A percentile compares a stretch with the other conserved stretches of the same genome.
phyloP scores from a whole-genome alignment of 257 asterid species.

The Solanum rostratum region DNA sequence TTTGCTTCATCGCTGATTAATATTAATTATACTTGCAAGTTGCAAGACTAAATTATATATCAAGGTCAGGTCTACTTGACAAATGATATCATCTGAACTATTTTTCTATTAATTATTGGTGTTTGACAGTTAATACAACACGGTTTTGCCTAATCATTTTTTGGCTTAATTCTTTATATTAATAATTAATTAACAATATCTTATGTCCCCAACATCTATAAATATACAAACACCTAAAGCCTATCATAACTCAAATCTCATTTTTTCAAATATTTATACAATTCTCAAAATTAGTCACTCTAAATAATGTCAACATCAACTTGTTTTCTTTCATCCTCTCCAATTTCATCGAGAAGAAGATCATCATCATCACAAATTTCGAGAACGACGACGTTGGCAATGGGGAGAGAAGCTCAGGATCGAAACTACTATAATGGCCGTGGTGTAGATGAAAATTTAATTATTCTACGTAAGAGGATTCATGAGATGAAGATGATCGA shows the following conservation, averaged over 20 bases:
- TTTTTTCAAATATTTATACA: not conserved
- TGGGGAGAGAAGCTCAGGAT: constrained; percentile 8
- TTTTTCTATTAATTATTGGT: not conserved
- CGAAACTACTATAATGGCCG: not conserved
- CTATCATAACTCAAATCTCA: not conserved
- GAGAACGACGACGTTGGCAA: not conserved
- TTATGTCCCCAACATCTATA: not conserved
- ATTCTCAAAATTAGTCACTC: not conserved
- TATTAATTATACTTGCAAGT: not conserved
- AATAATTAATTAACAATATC: not conserved
- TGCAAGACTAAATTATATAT: not conserved
- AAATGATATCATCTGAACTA: not conserved
- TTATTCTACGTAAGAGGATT: constrained; percentile 19
- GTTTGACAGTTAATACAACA: constrained; percentile 2
- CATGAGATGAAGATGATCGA: constrained; percentile 30
- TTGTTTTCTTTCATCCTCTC: not conserved
- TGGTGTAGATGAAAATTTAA: constrained; percentile 18
- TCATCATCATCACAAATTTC: not conserved
- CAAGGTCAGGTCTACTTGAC: not conserved
- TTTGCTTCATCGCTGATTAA: not conserved
- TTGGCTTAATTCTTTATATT: not conserved
- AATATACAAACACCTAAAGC: not conserved
- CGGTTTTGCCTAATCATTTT: constrained; percentile 4
- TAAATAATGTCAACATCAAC: constrained; percentile 9
- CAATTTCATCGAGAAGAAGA: not conserved